Evolutionary conservation across 2,329 filamentous ascomycete genomes (phyloP).

Genomic region (Cercospora janseana): DNA sequence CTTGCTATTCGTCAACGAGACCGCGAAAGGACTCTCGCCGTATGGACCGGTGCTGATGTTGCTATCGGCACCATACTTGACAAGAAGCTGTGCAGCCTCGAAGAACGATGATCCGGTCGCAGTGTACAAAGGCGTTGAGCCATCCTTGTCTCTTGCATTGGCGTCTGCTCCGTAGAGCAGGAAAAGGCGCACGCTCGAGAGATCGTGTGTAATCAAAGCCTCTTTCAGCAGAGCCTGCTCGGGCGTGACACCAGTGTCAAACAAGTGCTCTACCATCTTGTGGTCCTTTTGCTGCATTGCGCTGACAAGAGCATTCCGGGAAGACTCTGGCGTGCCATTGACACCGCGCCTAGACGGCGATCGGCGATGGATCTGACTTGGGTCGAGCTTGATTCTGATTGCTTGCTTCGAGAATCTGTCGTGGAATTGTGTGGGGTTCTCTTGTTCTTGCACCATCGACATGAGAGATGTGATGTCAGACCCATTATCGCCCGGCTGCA

Average conservation of each 20-base stretch:
- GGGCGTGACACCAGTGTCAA: conserved; percentile 29
- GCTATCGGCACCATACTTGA: conserved; percentile 64
- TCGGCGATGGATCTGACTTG: conserved; percentile 26
- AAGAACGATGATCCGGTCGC: conserved; percentile 48
- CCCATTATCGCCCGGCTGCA: conserved; percentile 12
- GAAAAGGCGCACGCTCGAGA: conserved; percentile 51
- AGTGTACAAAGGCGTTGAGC: conserved; percentile 61
- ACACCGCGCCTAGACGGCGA: conserved; percentile 19
- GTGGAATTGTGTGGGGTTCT: conserved; percentile 33
- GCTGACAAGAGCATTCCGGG: conserved; percentile 43
- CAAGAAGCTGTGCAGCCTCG: conserved; percentile 57
- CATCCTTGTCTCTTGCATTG: conserved; percentile 59
- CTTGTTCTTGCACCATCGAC: conserved; percentile 18
- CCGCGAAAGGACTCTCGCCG: conserved; percentile 56
- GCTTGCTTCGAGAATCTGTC: conserved; percentile 48
- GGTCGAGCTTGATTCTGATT: conserved; percentile 49
- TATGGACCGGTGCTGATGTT: conserved; percentile 53
- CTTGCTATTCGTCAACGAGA: conserved; percentile 53
- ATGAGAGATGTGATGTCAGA: conserved; percentile 28
- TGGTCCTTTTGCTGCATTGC: conserved; percentile 33
- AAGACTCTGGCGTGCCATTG: conserved; percentile 34
- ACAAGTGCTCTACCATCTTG: conserved; percentile 33
- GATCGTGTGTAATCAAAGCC: conserved; percentile 31
- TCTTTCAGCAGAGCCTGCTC: conserved; percentile 25
- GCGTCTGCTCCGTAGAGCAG: conserved; percentile 60